A percentile compares a stretch with the other conserved stretches of the same genome.
Evolutionary conservation across 2,329 filamentous ascomycete species (phyloP).

Genomic region (Magnaporthiopsis incrustans): DNA sequence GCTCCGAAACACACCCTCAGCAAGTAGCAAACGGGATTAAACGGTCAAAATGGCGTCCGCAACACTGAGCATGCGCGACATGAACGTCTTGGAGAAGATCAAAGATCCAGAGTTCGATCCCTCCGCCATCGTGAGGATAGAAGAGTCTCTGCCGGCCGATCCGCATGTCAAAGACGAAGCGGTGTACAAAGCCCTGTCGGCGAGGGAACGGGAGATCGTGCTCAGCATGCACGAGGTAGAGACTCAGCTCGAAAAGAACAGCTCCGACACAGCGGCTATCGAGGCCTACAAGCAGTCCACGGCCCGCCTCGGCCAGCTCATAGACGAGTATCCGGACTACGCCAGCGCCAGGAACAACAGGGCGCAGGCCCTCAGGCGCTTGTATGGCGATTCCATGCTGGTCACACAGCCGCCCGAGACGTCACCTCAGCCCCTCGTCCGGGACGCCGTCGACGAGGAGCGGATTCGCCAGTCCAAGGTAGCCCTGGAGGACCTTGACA

Average conservation of each 20-base stretch:
- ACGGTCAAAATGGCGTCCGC: slow-evolving; percentile 35
- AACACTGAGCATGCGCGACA: slow-evolving; percentile 48
- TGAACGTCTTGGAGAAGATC: slow-evolving; percentile 58
- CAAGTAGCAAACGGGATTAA: neutral
- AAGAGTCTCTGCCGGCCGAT: slow-evolving; percentile 46
- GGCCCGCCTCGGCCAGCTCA: slow-evolving; percentile 43
- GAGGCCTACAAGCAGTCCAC: slow-evolving; percentile 40
- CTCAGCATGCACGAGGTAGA: slow-evolving; percentile 47
- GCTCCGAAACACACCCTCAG: neutral
- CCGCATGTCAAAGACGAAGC: slow-evolving; percentile 44
- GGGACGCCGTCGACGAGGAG: slow-evolving; percentile 8
- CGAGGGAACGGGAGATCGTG: slow-evolving; percentile 46
- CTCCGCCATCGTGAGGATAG: slow-evolving; percentile 43
- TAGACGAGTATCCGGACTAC: slow-evolving; percentile 53
- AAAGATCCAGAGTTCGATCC: slow-evolving; percentile 58
- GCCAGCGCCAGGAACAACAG: slow-evolving; percentile 69
- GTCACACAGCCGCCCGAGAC: slow-evolving; percentile 25
- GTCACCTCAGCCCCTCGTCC: slow-evolving; percentile 31
- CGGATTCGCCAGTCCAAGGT: slow-evolving; percentile 24
- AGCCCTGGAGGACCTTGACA: slow-evolving; percentile 45
- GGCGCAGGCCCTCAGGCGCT: slow-evolving; percentile 55
- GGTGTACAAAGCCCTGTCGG: slow-evolving; percentile 42
- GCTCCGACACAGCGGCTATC: slow-evolving; percentile 26
- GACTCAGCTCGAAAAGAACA: slow-evolving; percentile 31
- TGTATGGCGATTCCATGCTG: slow-evolving; percentile 54